Percentiles rank a stretch among this genome's conserved stretches.
Conservation (phyloP, 148 eudicot species). For the Euryodendron excelsum region DNA sequence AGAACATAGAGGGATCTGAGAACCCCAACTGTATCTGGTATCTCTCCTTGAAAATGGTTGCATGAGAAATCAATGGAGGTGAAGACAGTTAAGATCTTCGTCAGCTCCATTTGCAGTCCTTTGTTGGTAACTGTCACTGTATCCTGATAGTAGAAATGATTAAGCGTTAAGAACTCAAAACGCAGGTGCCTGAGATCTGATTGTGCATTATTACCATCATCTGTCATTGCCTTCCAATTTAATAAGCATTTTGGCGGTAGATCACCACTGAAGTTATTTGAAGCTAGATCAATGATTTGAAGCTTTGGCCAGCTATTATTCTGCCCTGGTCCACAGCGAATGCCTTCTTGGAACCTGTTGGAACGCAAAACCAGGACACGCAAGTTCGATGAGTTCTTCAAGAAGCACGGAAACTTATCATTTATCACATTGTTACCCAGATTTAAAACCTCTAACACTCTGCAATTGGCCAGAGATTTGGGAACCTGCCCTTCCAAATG, state of each 20-base stretch:
- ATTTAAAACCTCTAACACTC: conserved; percentile 38
- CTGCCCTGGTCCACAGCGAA: conserved; percentile 12
- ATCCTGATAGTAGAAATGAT: conserved; percentile 21
- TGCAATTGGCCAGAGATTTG: conserved; percentile 41
- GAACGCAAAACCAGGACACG: conserved; percentile 48
- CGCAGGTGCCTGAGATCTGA: not conserved
- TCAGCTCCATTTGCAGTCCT: conserved; percentile 38
- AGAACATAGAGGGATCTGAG: no score
- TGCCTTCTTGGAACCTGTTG: conserved; percentile 42
- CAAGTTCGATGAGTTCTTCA: conserved; percentile 29
- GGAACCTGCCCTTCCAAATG: conserved; percentile 41
- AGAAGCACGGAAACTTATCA: conserved; percentile 46
- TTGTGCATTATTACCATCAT: conserved; percentile 6
- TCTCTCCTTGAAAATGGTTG: no score
- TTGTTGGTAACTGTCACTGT: conserved; percentile 34
- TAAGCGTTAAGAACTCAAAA: not conserved
- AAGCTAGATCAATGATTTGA: conserved; percentile 44
- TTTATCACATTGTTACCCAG: conserved; percentile 39
- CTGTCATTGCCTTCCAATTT: conserved; percentile 26
- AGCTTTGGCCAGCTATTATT: conserved; percentile 23
- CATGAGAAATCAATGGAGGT: conserved; percentile 41
- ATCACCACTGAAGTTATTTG: conserved; percentile 30
- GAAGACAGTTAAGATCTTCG: conserved; percentile 39
- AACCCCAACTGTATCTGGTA: no score
- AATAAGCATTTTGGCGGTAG: conserved; percentile 5